phyloP scores from a whole-genome alignment of 2,329 filamentous ascomycete species.

The Macroventuria anomochaeta region DNA sequence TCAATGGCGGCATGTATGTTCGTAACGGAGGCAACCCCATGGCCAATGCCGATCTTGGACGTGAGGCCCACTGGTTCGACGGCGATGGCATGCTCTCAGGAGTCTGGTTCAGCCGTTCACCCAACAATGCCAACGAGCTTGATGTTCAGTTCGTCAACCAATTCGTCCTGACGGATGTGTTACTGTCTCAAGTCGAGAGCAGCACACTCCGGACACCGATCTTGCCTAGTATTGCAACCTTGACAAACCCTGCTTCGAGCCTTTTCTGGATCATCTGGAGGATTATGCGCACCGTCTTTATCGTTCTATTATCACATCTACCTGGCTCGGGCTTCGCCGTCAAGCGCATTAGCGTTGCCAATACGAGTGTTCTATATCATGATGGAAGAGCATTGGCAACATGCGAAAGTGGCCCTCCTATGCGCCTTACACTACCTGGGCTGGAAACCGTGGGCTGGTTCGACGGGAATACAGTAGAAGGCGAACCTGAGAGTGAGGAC shows the following conservation, averaged over 20 bases:
- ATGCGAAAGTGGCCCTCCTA: constrained; percentile 74
- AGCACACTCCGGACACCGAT: constrained; percentile 61
- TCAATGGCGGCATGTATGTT: constrained; percentile 73
- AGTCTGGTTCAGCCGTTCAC: constrained; percentile 62
- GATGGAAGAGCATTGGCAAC: constrained; percentile 72
- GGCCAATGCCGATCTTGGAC: constrained; percentile 64
- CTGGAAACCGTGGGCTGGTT: constrained; percentile 76
- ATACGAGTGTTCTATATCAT: constrained; percentile 71
- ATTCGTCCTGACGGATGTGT: constrained; percentile 72
- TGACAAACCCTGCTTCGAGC: constrained; percentile 66
- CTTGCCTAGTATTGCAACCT: constrained; percentile 70
- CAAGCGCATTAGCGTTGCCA: constrained; percentile 73
- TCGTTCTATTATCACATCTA: constrained; percentile 65
- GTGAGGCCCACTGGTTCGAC: constrained; percentile 76
- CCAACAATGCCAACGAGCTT: constrained; percentile 49
- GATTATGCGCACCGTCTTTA: constrained; percentile 63
- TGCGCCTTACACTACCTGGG: constrained; percentile 67
- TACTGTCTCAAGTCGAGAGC: constrained; percentile 60
- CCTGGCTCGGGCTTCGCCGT: constrained; percentile 64
- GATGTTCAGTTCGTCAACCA: constrained; percentile 72
- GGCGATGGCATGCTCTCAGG: constrained; percentile 77
- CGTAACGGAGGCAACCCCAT: constrained; percentile 75
- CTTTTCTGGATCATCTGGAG: constrained; percentile 58
- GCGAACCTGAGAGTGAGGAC: constrained; percentile 49
- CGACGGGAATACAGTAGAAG: constrained; percentile 64